Conservation (phyloP, 2,329 filamentous ascomycete genomes). For the Talaromyces pinophilus region DNA sequence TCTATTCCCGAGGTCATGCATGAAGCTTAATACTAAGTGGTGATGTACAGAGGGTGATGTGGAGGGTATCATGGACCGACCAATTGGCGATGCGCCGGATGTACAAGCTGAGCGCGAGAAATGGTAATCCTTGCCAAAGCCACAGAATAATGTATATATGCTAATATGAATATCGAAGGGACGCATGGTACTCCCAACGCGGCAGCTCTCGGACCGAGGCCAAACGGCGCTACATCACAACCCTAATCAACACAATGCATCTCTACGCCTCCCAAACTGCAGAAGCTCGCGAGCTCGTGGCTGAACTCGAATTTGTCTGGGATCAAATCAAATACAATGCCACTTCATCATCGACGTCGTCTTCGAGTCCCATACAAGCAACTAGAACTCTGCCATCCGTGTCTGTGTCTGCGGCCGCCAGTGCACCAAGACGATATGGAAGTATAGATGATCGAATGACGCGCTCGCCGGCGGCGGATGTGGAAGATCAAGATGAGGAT, state of each 20-base stretch:
- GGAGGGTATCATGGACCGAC: constrained; percentile 87
- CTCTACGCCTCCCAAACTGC: constrained; percentile 79
- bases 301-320: constrained; percentile 98
- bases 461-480: constrained; percentile 27
- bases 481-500: constrained; percentile 43
- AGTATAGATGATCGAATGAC: constrained; percentile 41
- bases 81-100: constrained; percentile 56
- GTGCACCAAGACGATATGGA: constrained; percentile 32
- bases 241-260: constrained; percentile 95
- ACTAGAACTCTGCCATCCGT: constrained; percentile 33
- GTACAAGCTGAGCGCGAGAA: constrained; percentile 62
- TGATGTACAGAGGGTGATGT: constrained; percentile 75
- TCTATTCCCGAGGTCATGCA: constrained; percentile 2
- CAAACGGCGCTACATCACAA: constrained; percentile 90
- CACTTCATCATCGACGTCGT: constrained; percentile 58
- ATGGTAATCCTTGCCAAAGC: constrained; percentile 53
- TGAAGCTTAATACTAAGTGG: not conserved
- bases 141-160: not conserved
- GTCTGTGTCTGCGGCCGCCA: not conserved
- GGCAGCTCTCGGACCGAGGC: constrained; percentile 85
- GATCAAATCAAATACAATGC: constrained; percentile 85
- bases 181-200: constrained; percentile 90
- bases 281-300: constrained; percentile 82
- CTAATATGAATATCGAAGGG: constrained; percentile 52
- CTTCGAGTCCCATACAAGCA: constrained; percentile 32